These are phyloP conservation scores for Diaporthe amygdali DNA, from an alignment of 2,329 filamentous ascomycete genomes.

Conservation along the genomic window DNA sequence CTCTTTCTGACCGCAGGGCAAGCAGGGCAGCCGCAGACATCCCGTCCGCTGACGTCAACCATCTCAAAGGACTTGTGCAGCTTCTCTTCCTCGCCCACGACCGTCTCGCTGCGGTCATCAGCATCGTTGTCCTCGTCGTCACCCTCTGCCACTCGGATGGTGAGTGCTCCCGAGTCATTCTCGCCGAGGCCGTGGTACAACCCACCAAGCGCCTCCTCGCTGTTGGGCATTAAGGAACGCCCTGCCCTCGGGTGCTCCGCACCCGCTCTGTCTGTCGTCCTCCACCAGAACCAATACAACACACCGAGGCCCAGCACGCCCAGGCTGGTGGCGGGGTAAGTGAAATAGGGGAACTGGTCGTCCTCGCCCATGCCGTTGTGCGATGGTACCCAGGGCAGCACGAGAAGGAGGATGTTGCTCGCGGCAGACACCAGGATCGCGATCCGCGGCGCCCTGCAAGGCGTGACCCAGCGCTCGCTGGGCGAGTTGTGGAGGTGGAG, in stretches of 20 bases:
- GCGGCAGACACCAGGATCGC: conserved; percentile 37
- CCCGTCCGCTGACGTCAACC: background rate
- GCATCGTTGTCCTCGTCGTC: background rate
- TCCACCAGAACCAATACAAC: conserved; percentile 43
- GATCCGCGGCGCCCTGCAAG: conserved; percentile 35
- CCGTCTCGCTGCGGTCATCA: background rate
- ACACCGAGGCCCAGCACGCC: conserved; percentile 39
- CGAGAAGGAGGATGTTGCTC: conserved; percentile 38
- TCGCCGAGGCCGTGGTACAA: background rate
- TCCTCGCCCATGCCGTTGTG: conserved; percentile 28
- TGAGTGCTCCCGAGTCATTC: background rate
- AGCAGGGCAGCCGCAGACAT: conserved; percentile 10
- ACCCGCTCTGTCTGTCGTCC: conserved; percentile 15
- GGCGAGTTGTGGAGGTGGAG: conserved; percentile 37
- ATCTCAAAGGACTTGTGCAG: conserved; percentile 7
- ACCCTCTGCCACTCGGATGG: background rate
- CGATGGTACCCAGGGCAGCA: conserved; percentile 43
- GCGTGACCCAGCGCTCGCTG: conserved; percentile 35
- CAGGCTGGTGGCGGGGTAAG: conserved; percentile 41
- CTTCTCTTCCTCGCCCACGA: conserved; percentile 7
- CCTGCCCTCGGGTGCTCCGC: background rate
- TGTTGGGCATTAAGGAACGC: background rate
- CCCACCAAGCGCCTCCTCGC: too few species aligned
- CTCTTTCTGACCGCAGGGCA: conserved; percentile 13
- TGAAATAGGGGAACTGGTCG: conserved; percentile 40